Percentiles rank a stretch among this genome's conserved stretches.
phyloP scores from a whole-genome alignment of 2,329 filamentous ascomycete genomes.

The Chalara sp. region DNA sequence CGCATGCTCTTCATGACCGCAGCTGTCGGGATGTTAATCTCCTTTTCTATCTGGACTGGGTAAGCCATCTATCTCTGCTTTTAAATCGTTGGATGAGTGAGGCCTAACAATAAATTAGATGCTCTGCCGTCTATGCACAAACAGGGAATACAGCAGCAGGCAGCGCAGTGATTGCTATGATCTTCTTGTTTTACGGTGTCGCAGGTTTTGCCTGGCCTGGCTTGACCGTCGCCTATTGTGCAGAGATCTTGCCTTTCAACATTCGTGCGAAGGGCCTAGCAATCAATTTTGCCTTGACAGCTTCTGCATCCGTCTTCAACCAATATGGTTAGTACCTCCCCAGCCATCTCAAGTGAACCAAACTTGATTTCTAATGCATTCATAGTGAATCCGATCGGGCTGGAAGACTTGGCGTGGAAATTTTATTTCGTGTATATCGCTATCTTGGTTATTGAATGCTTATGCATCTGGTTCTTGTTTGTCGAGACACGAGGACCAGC shows the following conservation, averaged over 20 bases:
- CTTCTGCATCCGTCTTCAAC: constrained; percentile 14
- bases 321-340: constrained; percentile 8
- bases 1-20: constrained; percentile 23
- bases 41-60: constrained; percentile 22
- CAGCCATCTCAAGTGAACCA: not conserved
- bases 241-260: constrained; percentile 17
- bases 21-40: constrained; percentile 22
- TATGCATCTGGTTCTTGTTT: constrained; percentile 29
- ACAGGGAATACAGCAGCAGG: constrained; percentile 15
- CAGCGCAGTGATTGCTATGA: constrained; percentile 27
- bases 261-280: constrained; percentile 17
- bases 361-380: not conserved
- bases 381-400: constrained; percentile 15
- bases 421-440: constrained; percentile 30
- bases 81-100: too few species aligned
- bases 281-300: constrained; percentile 16
- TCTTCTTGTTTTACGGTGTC: constrained; percentile 29
- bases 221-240: constrained; percentile 12
- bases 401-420: constrained; percentile 24
- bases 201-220: constrained; percentile 23
- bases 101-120: too few species aligned
- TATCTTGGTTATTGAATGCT: constrained; percentile 33
- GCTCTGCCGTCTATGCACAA: constrained; percentile 12
- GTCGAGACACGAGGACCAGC: constrained; percentile 12
- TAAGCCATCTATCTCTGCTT: not conserved